Evolutionary conservation across 352 stramenopile genomes (phyloP), one percentile per base, ranked within the genome.

Genomic region (Globisporangium orthogonon): DNA sequence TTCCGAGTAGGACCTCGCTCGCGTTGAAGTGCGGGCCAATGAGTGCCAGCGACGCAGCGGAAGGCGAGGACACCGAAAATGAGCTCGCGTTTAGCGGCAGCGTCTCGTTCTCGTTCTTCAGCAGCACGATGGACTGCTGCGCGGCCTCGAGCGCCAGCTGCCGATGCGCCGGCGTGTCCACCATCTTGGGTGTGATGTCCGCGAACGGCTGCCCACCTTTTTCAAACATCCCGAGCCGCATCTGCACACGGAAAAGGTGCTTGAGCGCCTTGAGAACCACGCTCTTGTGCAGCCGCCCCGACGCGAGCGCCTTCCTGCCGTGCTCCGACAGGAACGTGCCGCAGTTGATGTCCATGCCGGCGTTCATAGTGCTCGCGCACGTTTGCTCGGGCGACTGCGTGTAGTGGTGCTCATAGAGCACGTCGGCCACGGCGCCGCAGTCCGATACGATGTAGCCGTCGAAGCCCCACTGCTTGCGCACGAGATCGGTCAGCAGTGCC

Each of bases 381-480:
- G 80, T 91, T 39, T 63, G 55, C 39, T 70, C 67, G 1, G 76
- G 73, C 2, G 76, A 71, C 55, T 93, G 73, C 13, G 77, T 91
- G 68, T 86, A 96, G 62, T 95, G 75, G 61, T 96, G 84, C 4
- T 68, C 44, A 48, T 87, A 68, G 17, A 84, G 74, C 4, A 97
- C 66, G 50, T 97, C 81, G 9, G 73, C 65, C 35, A 98, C 73
- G 6, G 93, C 91, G 17, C 73, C 89, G 66, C 91, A 98, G 66
- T 98, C 94, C 23, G 83, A 91, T 4, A 90, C 91, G 49, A 98
- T 81, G 76, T 98, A 98, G 29, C 88, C 93, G 54, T 96, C 73
- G 61, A 97, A 97, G 14, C 79, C 71, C 93, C 91, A 98, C 53
- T 76, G 54, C 2, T 71, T 64, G n/a, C 93, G 77, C n/a, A 96